These are phyloP conservation scores for Cucumis melo DNA, from an alignment of 306 rosid species.

Conservation along the genomic window DNA sequence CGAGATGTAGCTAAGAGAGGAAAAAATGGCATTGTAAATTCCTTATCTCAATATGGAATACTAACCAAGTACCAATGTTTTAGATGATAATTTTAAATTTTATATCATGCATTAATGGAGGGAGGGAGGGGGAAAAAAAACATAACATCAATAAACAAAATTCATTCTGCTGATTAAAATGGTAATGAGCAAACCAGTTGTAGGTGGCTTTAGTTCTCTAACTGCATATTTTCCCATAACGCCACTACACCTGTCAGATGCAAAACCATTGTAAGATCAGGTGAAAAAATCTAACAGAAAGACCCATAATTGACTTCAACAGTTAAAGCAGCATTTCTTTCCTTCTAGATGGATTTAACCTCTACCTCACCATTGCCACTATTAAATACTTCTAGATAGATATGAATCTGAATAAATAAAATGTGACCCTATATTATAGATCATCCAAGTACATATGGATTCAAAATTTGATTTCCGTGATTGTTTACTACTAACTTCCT, in stretches of 20 bases:
- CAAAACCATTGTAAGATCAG: not conserved
- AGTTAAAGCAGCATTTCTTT: not conserved
- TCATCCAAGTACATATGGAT: not conserved
- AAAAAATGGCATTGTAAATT: not conserved
- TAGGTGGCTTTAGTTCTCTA: slow-evolving; percentile 95
- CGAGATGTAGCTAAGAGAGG: slow-evolving; percentile 51
- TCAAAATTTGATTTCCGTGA: not conserved
- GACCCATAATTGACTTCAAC: not conserved
- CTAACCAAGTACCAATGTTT: not conserved
- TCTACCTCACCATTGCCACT: not conserved
- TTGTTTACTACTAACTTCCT: not conserved
- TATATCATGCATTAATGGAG: not conserved
- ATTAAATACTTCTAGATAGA: not conserved
- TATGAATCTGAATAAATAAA: not conserved
- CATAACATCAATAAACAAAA: not conserved
- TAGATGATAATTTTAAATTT: too few species aligned
- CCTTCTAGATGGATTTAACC: not conserved
- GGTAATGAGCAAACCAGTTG: slow-evolving; percentile 37
- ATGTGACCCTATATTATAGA: not conserved
- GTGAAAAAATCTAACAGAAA: not conserved
- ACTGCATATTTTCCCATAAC: slow-evolving; percentile 99
- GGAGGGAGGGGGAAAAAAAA: not conserved
- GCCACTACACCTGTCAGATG: slow-evolving; percentile 82
- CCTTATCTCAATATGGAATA: not conserved
- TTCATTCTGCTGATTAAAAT: not conserved